phyloP scores from a whole-genome alignment of 345 rosid genomes.

The Euphorbia lathyris region DNA sequence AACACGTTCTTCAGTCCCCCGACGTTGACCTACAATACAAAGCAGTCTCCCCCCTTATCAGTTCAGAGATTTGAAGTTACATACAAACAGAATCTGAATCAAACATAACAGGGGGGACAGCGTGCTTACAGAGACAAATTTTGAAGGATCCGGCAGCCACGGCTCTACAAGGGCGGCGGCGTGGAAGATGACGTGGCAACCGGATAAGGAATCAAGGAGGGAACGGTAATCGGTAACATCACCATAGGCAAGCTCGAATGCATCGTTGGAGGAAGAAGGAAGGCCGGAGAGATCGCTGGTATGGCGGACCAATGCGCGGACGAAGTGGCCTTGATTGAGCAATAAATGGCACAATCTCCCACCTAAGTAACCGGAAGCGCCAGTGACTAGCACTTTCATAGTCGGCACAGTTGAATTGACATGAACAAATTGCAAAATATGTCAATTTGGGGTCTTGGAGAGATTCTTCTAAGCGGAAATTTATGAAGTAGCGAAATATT shows the following conservation, averaged over 20 bases:
- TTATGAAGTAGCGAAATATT: too few species aligned
- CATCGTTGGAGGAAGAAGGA: constrained; percentile 32
- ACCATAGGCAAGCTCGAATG: constrained; percentile 63
- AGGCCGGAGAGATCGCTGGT: constrained; percentile 70
- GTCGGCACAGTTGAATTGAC: background rate
- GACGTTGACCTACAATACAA: constrained; percentile 64
- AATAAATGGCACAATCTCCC: constrained; percentile 74
- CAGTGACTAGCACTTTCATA: constrained; percentile 65
- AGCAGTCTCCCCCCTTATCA: background rate
- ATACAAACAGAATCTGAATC: background rate
- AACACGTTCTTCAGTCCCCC: constrained; percentile 75
- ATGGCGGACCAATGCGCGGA: constrained; percentile 81
- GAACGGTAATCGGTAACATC: constrained; percentile 73
- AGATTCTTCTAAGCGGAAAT: too few species aligned
- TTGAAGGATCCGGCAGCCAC: constrained; percentile 83
- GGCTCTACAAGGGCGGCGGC: constrained; percentile 87
- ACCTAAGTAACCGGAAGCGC: constrained; percentile 83
- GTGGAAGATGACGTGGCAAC: constrained; percentile 75
- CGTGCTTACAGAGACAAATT: constrained; percentile 56
- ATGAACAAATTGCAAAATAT: too few species aligned
- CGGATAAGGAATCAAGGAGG: constrained; percentile 58
- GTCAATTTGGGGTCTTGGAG: too few species aligned
- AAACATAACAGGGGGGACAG: background rate
- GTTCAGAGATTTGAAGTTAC: background rate
- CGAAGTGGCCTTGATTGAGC: constrained; percentile 49